Evolutionary conservation across 805 yeast genomes (phyloP), one percentile per base, ranked within the genome.

Genomic region (Yarrowia alimentaria): DNA sequence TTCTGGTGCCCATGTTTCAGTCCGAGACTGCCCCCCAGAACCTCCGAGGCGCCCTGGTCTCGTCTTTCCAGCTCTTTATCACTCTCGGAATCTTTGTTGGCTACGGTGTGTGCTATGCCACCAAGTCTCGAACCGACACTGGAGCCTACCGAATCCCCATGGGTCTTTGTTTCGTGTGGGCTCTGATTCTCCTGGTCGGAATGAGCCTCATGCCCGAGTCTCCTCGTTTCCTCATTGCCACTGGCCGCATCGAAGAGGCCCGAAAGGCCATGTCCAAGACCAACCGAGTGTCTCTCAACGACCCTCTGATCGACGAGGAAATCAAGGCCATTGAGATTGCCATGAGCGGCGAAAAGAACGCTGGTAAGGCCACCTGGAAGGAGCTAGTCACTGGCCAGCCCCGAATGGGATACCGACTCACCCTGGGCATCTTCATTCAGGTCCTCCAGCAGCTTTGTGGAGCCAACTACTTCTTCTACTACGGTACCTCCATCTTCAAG

Each of bases 1-100:
- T 89, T 34, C 73, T 83, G 53, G 85, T 83, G 25, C 90, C 94
- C 45, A 68, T 86, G 64, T 85, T 84, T 63, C 82, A 83, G 71
- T 83, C 90, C 24, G 87, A 85, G 65, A 81, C 85, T 29, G 77
- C 88, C 13, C 93, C 93, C 20, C 80, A 76, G 59, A 80, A 84
- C 74, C 77, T 85, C 45, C 74, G 94, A 69, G 94, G 94, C 58
- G 78, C 88, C 14, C 72, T 83, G 55, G 88, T 85, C 38, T 78
- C 85, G 51, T 75, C 84, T 13, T 85, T 83, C 65, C 95, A 85
- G 65, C 75, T 81, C 71, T 81, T 83, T 31, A 71, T 73, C 58
- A 83, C 93, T 3, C 75, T 86, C 71, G 94, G 94, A 50, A 70
- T 86, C 35, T 65, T 85, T 53, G 65, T 84, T 21, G 89, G 91